phyloP scores from a whole-genome alignment of 1,139 yeast species.

The Blastobotrys apis region DNA sequence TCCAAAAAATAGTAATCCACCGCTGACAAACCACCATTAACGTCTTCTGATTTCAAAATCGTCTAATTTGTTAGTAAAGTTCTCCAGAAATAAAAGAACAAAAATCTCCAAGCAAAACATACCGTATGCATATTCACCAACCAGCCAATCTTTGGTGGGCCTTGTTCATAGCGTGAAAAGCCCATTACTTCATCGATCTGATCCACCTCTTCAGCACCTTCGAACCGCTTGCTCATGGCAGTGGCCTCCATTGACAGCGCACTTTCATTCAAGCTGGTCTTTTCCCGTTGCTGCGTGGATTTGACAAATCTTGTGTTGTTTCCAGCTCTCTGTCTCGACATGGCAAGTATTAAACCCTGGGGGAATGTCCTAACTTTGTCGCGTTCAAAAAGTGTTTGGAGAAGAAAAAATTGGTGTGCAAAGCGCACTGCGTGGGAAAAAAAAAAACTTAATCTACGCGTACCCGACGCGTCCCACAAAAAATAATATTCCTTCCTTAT shows the following conservation, averaged over 20 bases:
- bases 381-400: background rate
- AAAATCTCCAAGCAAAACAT: too few species aligned
- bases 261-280: conserved; percentile 17
- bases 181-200: conserved; percentile 73
- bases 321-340: background rate
- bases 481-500: too few species aligned
- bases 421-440: too few species aligned
- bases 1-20: conserved; percentile 95
- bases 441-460: conserved; percentile 1
- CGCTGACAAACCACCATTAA: conserved; percentile 67
- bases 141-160: conserved; percentile 81
- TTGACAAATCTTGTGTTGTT: conserved; percentile 17
- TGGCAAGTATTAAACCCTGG: too few species aligned
- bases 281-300: conserved; percentile 15
- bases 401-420: background rate
- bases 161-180: conserved; percentile 69
- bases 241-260: conserved; percentile 33
- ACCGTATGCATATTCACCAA: conserved; percentile 64
- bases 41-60: conserved; percentile 52
- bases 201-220: conserved; percentile 27
- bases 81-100: background rate
- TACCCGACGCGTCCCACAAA: background rate
- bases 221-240: conserved; percentile 25
- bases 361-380: too few species aligned
- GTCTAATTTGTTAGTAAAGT: conserved; percentile 32